These are phyloP conservation scores for Trichoderma koningiopsis DNA, from an alignment of 2,329 filamentous ascomycete species.

Conservation along the genomic window DNA sequence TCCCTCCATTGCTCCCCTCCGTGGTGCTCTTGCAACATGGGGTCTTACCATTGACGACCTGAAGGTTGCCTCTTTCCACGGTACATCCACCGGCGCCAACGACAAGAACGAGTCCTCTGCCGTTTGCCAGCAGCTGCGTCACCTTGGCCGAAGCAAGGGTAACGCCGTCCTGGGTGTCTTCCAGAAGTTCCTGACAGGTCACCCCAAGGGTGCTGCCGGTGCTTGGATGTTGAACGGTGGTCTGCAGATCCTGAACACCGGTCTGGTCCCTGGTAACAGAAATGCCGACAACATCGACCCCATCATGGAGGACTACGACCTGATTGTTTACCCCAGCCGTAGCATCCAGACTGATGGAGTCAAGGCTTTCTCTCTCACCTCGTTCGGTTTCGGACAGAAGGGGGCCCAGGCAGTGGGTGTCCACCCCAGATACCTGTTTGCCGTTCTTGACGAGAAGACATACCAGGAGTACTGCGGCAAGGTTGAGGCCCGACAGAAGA, in stretches of 20 bases:
- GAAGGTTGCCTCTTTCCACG: conserved; percentile 95
- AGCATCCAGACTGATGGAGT: conserved; percentile 96
- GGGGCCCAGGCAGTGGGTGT: conserved; percentile 96
- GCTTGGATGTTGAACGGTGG: conserved; percentile 99
- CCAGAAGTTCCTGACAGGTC: conserved; percentile 98
- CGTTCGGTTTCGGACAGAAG: conserved; percentile 99
- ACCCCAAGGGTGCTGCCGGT: conserved; percentile 98
- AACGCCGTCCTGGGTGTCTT: conserved; percentile 96
- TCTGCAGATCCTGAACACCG: conserved; percentile 90
- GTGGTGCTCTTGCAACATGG: conserved; percentile 95
- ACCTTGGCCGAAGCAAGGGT: conserved; percentile 93
- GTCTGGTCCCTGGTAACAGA: conserved; percentile 92
- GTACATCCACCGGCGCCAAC: conserved; percentile 96
- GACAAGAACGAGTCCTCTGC: conserved; percentile 99
- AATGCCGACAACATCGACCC: conserved; percentile 98
- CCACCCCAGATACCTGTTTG: conserved; percentile 93
- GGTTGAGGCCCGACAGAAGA: conserved; percentile 94
- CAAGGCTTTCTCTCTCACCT: conserved; percentile 98
- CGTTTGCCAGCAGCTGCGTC: conserved; percentile 92
- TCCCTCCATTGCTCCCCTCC: conserved; percentile 87
- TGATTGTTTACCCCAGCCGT: conserved; percentile 95
- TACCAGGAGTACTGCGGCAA: conserved; percentile 83
- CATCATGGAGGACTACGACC: conserved; percentile 95
- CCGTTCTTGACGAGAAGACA: conserved; percentile 83
- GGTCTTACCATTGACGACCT: conserved; percentile 96